A percentile compares a stretch with the other conserved stretches of the same genome.
phyloP scores from a whole-genome alignment of 805 yeast genomes.

The Osmozyma mogii region DNA sequence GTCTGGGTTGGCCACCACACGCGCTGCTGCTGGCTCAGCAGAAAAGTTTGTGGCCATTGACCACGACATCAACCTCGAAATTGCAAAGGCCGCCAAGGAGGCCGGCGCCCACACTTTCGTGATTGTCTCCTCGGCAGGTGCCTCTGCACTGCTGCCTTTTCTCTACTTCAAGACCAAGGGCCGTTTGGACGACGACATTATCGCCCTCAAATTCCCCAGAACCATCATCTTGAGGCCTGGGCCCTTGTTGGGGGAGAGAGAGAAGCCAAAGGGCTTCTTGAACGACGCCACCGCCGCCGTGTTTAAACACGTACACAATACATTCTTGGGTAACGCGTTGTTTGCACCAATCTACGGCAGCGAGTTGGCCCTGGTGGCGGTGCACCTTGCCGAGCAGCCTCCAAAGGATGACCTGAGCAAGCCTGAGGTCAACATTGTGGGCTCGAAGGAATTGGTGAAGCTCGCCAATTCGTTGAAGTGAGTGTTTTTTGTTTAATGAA shows the following conservation, averaged over 20 bases:
- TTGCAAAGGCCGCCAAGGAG: conserved; percentile 68
- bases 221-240: conserved; percentile 80
- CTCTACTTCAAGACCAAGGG: conserved; percentile 68
- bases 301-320: conserved; percentile 17
- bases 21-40: conserved; percentile 48
- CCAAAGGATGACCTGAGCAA: conserved; percentile 5
- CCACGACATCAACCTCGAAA: conserved; percentile 57
- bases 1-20: conserved; percentile 12
- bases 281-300: conserved; percentile 24
- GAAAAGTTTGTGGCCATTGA: conserved; percentile 67
- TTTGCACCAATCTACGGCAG: conserved; percentile 47
- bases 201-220: conserved; percentile 55
- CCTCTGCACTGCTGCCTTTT: conserved; percentile 47
- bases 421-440: conserved; percentile 17
- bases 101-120: conserved; percentile 63
- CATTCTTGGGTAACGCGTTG: conserved; percentile 8
- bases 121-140: conserved; percentile 60
- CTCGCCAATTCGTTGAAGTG: conserved; percentile 8
- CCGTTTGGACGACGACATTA: conserved; percentile 60
- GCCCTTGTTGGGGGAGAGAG: conserved; percentile 56
- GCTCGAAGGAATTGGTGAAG: conserved; percentile 13
- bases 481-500: conserved; percentile 1
- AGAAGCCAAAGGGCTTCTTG: conserved; percentile 26
- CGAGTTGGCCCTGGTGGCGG: conserved; percentile 57
- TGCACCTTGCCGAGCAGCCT: conserved; percentile 27